Percentiles rank a stretch among this genome's conserved stretches.
Conservation (phyloP, 75 land plant genomes). For the Isoetes taiwanensis region DNA sequence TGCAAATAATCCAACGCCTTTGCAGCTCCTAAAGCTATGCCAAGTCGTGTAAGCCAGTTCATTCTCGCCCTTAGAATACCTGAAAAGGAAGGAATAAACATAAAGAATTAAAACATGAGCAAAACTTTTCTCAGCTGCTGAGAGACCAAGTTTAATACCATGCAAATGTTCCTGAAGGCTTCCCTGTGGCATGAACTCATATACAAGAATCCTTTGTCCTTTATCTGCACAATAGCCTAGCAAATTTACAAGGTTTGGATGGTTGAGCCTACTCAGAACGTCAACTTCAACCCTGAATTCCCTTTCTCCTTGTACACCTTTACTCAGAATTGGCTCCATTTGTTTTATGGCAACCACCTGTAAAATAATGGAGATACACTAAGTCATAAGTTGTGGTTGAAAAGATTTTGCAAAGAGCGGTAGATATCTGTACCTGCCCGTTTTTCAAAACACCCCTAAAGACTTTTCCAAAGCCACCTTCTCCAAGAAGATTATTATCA, state of each 20-base stretch:
- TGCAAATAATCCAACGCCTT: conserved; percentile 11
- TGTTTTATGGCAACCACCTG: conserved; percentile 3
- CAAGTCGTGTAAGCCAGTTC: conserved; percentile 10
- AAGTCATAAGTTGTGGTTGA: neutral
- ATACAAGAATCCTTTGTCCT: neutral
- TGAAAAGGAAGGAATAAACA: neutral
- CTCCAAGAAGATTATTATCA: neutral
- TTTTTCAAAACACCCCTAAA: conserved; percentile 1
- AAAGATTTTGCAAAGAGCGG: no score
- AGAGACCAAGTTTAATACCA: neutral
- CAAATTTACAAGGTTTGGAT: neutral
- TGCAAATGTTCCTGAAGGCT: conserved; percentile 3
- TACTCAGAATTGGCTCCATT: conserved; percentile 1
- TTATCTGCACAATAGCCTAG: conserved; percentile 2
- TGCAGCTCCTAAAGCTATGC: conserved; percentile 9
- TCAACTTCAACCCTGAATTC: neutral
- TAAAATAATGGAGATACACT: neutral
- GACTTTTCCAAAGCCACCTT: conserved; percentile 5
- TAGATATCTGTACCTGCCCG: neutral
- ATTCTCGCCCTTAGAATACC: neutral
- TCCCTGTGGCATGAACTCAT: conserved; percentile 6
- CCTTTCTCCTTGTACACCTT: conserved; percentile 7
- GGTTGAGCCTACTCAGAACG: neutral
- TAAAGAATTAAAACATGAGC: no score
- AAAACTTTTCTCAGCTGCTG: neutral